A percentile compares a stretch with the other conserved stretches of the same genome.
These are phyloP conservation scores for Daedaleopsis sinensis DNA, from an alignment of 768 basidiomycete species.

Conservation along the genomic window DNA sequence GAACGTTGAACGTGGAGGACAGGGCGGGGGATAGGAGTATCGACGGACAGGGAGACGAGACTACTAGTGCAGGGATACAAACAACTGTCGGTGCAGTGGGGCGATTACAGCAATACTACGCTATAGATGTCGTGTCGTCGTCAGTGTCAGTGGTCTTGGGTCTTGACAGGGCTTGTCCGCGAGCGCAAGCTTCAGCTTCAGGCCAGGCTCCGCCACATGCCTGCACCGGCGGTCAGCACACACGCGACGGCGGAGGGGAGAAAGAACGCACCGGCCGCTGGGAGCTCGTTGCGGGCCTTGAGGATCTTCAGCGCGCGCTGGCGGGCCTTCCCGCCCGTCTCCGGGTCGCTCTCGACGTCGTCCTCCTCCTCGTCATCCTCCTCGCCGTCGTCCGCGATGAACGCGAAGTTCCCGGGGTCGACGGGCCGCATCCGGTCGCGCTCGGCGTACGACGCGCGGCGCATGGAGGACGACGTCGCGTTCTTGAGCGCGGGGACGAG, in stretches of 20 bases:
- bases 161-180: slow-evolving; percentile 10
- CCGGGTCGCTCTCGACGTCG: slow-evolving; percentile 36
- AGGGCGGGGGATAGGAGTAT: background rate
- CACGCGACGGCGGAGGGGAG: background rate
- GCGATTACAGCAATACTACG: slow-evolving; percentile 23
- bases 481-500: slow-evolving; percentile 33
- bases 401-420: slow-evolving; percentile 74
- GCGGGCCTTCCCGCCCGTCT: slow-evolving; percentile 47
- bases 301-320: slow-evolving; percentile 69
- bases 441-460: slow-evolving; percentile 66
- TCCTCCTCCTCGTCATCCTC: slow-evolving; percentile 41
- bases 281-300: slow-evolving; percentile 67
- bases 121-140: slow-evolving; percentile 12
- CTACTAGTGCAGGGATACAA: slow-evolving; percentile 21
- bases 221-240: slow-evolving; percentile 34
- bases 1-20: background rate
- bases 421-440: slow-evolving; percentile 64
- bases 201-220: slow-evolving; percentile 85
- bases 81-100: slow-evolving; percentile 16
- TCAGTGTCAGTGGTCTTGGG: too few species aligned
- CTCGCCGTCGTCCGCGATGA: slow-evolving; percentile 55
- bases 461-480: slow-evolving; percentile 50
- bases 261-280: slow-evolving; percentile 36
- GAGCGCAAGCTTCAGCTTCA: too few species aligned
- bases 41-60: slow-evolving; percentile 4